Evolutionary conservation across 352 stramenopile genomes (phyloP).

Genomic region (Phytophthora niederhauseri): DNA sequence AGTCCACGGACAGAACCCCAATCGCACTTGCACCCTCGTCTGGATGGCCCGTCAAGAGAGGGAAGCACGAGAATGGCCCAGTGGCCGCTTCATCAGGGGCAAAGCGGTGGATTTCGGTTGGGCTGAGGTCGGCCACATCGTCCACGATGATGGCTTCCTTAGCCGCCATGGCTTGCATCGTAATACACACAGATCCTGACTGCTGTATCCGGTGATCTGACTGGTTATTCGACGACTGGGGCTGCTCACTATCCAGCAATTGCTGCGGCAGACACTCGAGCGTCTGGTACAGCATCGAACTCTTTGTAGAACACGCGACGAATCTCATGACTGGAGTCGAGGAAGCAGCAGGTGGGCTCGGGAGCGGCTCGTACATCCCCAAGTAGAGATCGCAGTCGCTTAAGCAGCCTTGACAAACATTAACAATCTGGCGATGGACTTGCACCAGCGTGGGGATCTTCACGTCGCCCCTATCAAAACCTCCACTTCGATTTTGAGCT

Average conservation of each 20-base stretch:
- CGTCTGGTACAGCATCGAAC: constrained; percentile 46
- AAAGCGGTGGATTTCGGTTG: constrained; percentile 36
- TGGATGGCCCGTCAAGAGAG: constrained; percentile 27
- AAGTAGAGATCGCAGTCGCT: constrained; percentile 79
- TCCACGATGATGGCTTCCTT: constrained; percentile 40
- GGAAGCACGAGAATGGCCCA: constrained; percentile 64
- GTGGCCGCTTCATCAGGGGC: constrained; percentile 20
- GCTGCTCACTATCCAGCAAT: neutral
- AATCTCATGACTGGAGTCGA: constrained; percentile 50
- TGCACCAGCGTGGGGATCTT: constrained; percentile 69
- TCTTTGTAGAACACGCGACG: constrained; percentile 54
- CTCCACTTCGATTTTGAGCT: neutral
- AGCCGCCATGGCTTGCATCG: constrained; percentile 40
- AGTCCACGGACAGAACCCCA: constrained; percentile 64
- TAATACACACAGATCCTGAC: constrained; percentile 27
- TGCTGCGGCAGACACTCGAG: constrained; percentile 27
- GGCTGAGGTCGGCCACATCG: constrained; percentile 36
- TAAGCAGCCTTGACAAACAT: constrained; percentile 59
- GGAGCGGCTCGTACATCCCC: constrained; percentile 62
- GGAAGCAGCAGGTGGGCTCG: constrained; percentile 34
- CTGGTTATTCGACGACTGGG: constrained; percentile 16
- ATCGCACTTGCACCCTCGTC: constrained; percentile 20
- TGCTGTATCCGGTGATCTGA: neutral
- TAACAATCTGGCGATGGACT: constrained; percentile 59
- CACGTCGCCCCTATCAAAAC: constrained; percentile 3